These are phyloP conservation scores for Fusarium verticillioides DNA, from an alignment of 2,329 filamentous ascomycete genomes.

Conservation along the genomic window DNA sequence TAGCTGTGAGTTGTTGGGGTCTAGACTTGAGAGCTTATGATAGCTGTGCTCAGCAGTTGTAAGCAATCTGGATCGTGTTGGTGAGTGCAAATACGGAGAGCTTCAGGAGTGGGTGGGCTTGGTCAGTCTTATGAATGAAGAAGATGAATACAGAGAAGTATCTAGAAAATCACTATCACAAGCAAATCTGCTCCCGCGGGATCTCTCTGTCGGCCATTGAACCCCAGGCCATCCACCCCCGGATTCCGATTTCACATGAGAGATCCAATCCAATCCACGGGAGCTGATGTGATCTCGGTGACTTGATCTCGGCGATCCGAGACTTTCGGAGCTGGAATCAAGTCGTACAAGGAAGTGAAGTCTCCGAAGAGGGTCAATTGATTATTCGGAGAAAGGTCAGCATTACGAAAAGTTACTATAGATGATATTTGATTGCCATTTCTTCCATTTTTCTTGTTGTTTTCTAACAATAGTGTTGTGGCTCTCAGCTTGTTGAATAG, in stretches of 20 bases:
- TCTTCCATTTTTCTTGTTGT: background rate
- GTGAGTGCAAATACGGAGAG: background rate
- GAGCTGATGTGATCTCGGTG: constrained; percentile 22
- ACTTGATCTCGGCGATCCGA: constrained; percentile 27
- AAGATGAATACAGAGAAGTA: background rate
- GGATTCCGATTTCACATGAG: constrained; percentile 39
- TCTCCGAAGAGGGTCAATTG: background rate
- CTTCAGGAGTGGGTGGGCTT: background rate
- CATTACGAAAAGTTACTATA: background rate
- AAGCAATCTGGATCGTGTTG: background rate
- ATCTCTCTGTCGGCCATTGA: constrained; percentile 22
- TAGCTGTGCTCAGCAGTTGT: constrained; percentile 8
- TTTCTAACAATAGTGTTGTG: constrained; percentile 2
- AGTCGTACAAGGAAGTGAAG: constrained; percentile 5
- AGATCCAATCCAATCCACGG: constrained; percentile 6
- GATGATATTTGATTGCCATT: background rate
- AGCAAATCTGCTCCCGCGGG: constrained; percentile 22
- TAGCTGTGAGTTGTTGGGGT: constrained; percentile 1
- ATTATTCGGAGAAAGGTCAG: constrained; percentile 1
- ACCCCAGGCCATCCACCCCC: constrained; percentile 29
- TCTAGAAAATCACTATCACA: constrained; percentile 18
- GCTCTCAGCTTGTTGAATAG: constrained; percentile 17
- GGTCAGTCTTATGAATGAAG: background rate
- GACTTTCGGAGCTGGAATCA: constrained; percentile 14
- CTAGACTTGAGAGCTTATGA: background rate